Evolutionary conservation across 2,329 filamentous ascomycete species (phyloP).

Genomic region (Coniochaeta hoffmannii): DNA sequence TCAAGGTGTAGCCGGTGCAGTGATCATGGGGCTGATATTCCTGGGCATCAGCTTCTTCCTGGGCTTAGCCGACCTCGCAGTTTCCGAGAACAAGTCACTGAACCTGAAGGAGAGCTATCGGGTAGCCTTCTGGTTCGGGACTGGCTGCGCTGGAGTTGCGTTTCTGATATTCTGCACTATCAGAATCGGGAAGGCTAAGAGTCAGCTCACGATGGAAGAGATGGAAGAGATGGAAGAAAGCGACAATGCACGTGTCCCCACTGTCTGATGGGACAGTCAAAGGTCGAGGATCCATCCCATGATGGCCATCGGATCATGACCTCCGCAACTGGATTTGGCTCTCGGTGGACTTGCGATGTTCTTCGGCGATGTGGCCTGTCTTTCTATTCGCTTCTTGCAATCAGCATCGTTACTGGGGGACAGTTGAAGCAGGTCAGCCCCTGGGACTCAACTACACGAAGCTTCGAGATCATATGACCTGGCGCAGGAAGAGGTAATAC

Average conservation of each 20-base stretch:
- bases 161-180: constrained; percentile 29
- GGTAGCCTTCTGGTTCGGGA: constrained; percentile 52
- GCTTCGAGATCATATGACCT: too few relatives aligned
- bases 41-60: constrained; percentile 57
- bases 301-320: too few relatives aligned
- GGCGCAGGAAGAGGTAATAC: background rate
- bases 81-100: constrained; percentile 32
- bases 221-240: background rate
- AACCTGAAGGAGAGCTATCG: constrained; percentile 47
- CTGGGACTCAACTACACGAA: too few relatives aligned
- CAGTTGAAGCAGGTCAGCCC: too few relatives aligned
- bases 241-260: background rate
- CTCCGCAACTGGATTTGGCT: too few relatives aligned
- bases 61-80: constrained; percentile 52
- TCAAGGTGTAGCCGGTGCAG: constrained; percentile 57
- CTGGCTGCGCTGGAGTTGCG: constrained; percentile 27
- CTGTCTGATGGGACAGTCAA: too few relatives aligned
- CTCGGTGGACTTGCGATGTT: too few relatives aligned
- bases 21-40: constrained; percentile 56
- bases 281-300: too few relatives aligned
- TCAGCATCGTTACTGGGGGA: too few relatives aligned
- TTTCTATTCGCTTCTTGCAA: too few relatives aligned
- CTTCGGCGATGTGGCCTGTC: too few relatives aligned
- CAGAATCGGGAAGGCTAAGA: constrained; percentile 42
- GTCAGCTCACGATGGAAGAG: constrained; percentile 25